phyloP scores from a whole-genome alignment of 352 stramenopile species.

The Thalassiosira sp. region DNA sequence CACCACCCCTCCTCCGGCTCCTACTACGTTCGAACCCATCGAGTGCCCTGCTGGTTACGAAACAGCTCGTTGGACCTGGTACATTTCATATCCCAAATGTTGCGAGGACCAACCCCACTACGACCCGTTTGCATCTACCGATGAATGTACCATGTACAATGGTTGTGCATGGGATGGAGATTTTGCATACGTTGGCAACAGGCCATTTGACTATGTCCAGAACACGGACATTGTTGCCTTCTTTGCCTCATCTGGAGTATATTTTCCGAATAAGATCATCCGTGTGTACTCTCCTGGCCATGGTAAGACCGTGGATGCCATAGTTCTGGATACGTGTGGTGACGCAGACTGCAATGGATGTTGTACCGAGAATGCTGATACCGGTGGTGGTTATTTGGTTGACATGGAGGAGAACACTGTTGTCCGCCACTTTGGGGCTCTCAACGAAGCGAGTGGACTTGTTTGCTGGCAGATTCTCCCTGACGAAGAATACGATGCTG shows the following conservation, averaged over 20 bases:
- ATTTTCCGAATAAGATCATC: slow-evolving; percentile 18
- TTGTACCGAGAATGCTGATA: not conserved
- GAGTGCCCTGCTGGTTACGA: not conserved
- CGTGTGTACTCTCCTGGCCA: slow-evolving; percentile 20
- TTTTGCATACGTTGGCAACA: slow-evolving; percentile 24
- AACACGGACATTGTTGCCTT: slow-evolving; percentile 24
- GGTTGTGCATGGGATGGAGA: slow-evolving; percentile 23
- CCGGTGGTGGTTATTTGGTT: not conserved
- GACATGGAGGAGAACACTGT: not conserved
- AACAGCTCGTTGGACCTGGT: not conserved
- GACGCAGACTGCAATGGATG: slow-evolving; percentile 6
- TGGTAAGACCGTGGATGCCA: slow-evolving; percentile 19
- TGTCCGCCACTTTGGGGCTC: not conserved
- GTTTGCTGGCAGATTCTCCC: not conserved
- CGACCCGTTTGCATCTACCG: slow-evolving; percentile 14
- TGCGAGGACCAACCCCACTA: slow-evolving; percentile 17
- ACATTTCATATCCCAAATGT: slow-evolving; percentile 7
- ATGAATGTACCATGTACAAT: slow-evolving; percentile 21
- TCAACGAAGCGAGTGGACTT: not conserved
- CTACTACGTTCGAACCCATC: not conserved
- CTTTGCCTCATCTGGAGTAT: slow-evolving; percentile 9
- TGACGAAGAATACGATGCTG: not conserved
- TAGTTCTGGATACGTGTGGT: slow-evolving; percentile 22
- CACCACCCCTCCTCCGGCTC: not conserved
- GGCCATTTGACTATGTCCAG: slow-evolving; percentile 19